Evolutionary conservation across 257 asterid genomes (phyloP).

Genomic region (Linderniella brevidens): DNA sequence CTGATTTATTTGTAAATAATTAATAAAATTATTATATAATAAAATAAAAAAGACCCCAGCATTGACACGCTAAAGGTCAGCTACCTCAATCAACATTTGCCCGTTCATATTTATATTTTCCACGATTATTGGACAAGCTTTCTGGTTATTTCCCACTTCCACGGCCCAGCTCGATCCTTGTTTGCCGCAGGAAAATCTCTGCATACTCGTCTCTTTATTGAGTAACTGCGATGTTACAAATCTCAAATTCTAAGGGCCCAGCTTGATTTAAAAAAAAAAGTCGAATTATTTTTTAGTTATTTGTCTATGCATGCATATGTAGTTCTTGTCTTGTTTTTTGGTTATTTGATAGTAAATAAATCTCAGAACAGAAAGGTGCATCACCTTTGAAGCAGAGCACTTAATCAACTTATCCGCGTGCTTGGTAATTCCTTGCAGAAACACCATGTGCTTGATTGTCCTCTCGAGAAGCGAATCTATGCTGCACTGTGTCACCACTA

Average conservation of each 20-base stretch:
- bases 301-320: too few relatives aligned
- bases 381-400: slow-evolving; percentile 65
- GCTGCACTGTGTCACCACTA: slow-evolving; percentile 66
- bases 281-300: too few relatives aligned
- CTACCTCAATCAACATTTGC: slow-evolving; percentile 90
- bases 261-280: too few relatives aligned
- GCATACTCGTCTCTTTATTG: slow-evolving; percentile 50
- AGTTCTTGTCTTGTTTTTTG: too few relatives aligned
- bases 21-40: background rate
- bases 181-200: slow-evolving; percentile 40
- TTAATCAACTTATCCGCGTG: slow-evolving; percentile 75
- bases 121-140: slow-evolving; percentile 73
- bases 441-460: slow-evolving; percentile 79
- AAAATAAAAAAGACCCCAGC: slow-evolving; percentile 10
- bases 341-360: too few relatives aligned
- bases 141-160: slow-evolving; percentile 73
- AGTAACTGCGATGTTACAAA: slow-evolving; percentile 40
- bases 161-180: slow-evolving; percentile 99
- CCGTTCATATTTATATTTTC: slow-evolving; percentile 76
- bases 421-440: slow-evolving; percentile 68
- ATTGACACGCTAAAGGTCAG: too few relatives aligned
- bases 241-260: background rate
- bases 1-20: background rate
- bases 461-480: slow-evolving; percentile 90
- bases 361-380: too few relatives aligned